phyloP scores from a whole-genome alignment of 1,139 yeast species.

The Geotrichum candidum region DNA sequence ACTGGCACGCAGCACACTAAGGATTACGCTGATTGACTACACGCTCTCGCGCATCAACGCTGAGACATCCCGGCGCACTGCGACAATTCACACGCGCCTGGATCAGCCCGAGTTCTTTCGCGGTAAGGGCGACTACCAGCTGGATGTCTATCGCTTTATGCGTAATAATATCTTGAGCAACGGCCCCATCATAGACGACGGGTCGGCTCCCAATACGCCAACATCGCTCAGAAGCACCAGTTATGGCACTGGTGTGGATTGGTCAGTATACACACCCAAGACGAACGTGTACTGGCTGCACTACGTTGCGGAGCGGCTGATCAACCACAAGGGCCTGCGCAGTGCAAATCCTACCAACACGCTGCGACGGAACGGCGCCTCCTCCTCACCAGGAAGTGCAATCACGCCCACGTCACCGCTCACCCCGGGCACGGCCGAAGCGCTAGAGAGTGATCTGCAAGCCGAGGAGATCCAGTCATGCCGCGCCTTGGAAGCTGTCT shows the following conservation, averaged over 20 bases:
- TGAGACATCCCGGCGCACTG: slow-evolving; percentile 17
- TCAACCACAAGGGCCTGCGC: slow-evolving; percentile 35
- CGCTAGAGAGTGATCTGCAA: slow-evolving; percentile 5
- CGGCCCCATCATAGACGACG: neutral
- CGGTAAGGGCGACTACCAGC: slow-evolving; percentile 48
- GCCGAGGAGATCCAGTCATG: slow-evolving; percentile 27
- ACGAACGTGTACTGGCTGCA: slow-evolving; percentile 49
- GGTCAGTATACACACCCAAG: slow-evolving; percentile 40
- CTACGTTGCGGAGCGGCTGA: slow-evolving; percentile 40
- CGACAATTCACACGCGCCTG: slow-evolving; percentile 32
- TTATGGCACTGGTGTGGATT: slow-evolving; percentile 30
- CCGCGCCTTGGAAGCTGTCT: slow-evolving; percentile 28
- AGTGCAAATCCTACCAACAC: slow-evolving; percentile 23
- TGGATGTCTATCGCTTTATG: slow-evolving; percentile 50
- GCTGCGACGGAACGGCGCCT: slow-evolving; percentile 24
- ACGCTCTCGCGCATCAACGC: slow-evolving; percentile 46
- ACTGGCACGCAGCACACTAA: slow-evolving; percentile 21
- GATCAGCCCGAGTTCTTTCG: slow-evolving; percentile 49
- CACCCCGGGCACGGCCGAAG: slow-evolving; percentile 15
- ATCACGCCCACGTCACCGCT: slow-evolving; percentile 22
- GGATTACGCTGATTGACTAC: slow-evolving; percentile 51
- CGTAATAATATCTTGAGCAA: slow-evolving; percentile 24
- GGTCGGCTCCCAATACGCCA: slow-evolving; percentile 2
- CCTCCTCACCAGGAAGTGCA: slow-evolving; percentile 8
- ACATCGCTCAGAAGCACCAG: neutral